phyloP scores from a whole-genome alignment of 495 filamentous ascomycete species.

The Parathielavia appendiculata region DNA sequence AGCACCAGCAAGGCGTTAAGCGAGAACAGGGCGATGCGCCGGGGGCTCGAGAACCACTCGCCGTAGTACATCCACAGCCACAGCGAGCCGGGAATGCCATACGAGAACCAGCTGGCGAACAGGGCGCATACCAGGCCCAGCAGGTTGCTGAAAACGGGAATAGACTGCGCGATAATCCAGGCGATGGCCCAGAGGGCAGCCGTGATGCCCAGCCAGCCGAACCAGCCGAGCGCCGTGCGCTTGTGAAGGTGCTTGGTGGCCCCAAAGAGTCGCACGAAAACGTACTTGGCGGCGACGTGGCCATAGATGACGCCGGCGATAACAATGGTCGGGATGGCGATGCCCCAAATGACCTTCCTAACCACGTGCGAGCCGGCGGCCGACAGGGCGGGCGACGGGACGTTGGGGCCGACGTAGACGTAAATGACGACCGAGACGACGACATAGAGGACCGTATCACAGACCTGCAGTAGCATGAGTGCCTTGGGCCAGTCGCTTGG shows the following conservation, averaged over 20 bases:
- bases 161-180: slow-evolving; percentile 55
- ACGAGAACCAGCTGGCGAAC: slow-evolving; percentile 50
- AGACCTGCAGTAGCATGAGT: slow-evolving; percentile 17
- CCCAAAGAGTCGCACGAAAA: slow-evolving; percentile 52
- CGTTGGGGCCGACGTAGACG: slow-evolving; percentile 52
- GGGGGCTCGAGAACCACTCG: slow-evolving; percentile 27
- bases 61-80: slow-evolving; percentile 51
- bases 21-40: slow-evolving; percentile 6
- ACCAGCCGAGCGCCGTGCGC: slow-evolving; percentile 6
- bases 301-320: slow-evolving; percentile 61
- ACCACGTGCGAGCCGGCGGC: slow-evolving; percentile 17
- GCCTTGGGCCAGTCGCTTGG: slow-evolving; percentile 26
- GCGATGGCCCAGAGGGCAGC: slow-evolving; percentile 51
- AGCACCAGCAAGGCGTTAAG: slow-evolving; percentile 14
- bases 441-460: slow-evolving; percentile 21
- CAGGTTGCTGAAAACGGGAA: slow-evolving; percentile 56
- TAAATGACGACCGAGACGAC: slow-evolving; percentile 46
- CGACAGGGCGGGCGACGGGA: slow-evolving; percentile 35
- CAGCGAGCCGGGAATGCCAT: slow-evolving; percentile 47
- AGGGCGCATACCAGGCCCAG: slow-evolving; percentile 42
- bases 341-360: slow-evolving; percentile 59
- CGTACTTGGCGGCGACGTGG: slow-evolving; percentile 44
- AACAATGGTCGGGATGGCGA: slow-evolving; percentile 62
- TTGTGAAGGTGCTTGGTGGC: slow-evolving; percentile 20
- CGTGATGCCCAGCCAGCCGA: slow-evolving; percentile 48